Conservation (phyloP, 805 yeast genomes). For the Zygoascus flipseniorum region DNA sequence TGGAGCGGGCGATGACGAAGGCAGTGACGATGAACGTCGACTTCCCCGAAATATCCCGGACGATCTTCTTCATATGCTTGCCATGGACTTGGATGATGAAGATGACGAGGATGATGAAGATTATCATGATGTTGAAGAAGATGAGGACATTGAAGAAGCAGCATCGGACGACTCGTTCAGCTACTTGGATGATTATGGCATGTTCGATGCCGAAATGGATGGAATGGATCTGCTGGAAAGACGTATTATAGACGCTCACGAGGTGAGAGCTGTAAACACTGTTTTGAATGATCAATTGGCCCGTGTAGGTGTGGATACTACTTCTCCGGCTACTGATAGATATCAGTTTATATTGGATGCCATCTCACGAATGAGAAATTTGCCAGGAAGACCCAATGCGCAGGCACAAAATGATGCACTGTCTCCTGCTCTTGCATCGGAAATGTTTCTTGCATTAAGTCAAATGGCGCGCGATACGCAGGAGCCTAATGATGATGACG, state of each 20-base stretch:
- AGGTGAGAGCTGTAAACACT: neutral
- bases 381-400: neutral
- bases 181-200: neutral
- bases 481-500: slow-evolving; percentile 5
- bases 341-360: neutral
- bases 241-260: neutral
- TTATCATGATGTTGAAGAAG: neutral
- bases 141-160: neutral
- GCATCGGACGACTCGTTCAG: neutral
- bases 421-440: neutral
- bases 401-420: neutral
- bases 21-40: neutral
- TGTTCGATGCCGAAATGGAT: neutral
- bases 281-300: neutral
- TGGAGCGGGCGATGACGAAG: neutral
- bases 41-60: neutral
- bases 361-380: neutral
- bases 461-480: neutral
- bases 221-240: neutral
- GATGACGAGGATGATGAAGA: slow-evolving; percentile 2
- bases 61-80: neutral
- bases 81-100: neutral
- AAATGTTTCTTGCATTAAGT: neutral
- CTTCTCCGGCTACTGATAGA: neutral
- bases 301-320: neutral